phyloP scores from a whole-genome alignment of 345 rosid species.

The Salix viminalis region DNA sequence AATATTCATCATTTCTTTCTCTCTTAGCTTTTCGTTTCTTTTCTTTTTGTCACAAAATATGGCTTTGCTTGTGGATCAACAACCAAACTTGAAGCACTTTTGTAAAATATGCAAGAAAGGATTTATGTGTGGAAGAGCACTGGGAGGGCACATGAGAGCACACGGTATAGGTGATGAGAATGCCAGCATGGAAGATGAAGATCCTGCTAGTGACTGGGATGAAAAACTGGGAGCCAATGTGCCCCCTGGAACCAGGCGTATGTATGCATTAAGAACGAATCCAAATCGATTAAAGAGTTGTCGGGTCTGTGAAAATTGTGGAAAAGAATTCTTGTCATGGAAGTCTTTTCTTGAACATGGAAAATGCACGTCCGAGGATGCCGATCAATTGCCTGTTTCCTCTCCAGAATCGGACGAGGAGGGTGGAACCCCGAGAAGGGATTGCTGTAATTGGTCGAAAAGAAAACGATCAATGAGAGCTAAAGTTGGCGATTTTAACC shows the following conservation, averaged over 20 bases:
- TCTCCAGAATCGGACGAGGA: conserved; percentile 44
- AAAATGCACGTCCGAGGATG: conserved; percentile 51
- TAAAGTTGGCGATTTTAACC: conserved; percentile 34
- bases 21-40: background rate
- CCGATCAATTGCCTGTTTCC: conserved; percentile 39
- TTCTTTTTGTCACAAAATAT: conserved; percentile 11
- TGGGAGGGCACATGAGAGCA: conserved; percentile 81
- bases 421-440: conserved; percentile 27
- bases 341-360: conserved; percentile 77
- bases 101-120: conserved; percentile 78
- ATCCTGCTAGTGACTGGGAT: conserved; percentile 56
- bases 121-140: conserved; percentile 61
- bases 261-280: conserved; percentile 65
- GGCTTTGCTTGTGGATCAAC: conserved; percentile 58
- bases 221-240: conserved; percentile 31
- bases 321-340: conserved; percentile 74
- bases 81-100: conserved; percentile 44
- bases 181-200: conserved; percentile 47
- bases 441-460: conserved; percentile 47
- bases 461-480: conserved; percentile 62
- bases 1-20: background rate
- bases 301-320: conserved; percentile 68
- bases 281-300: conserved; percentile 61
- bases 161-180: conserved; percentile 67
- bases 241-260: conserved; percentile 45